phyloP scores from a whole-genome alignment of 257 asterid genomes.

The Jacaranda mimosifolia region DNA sequence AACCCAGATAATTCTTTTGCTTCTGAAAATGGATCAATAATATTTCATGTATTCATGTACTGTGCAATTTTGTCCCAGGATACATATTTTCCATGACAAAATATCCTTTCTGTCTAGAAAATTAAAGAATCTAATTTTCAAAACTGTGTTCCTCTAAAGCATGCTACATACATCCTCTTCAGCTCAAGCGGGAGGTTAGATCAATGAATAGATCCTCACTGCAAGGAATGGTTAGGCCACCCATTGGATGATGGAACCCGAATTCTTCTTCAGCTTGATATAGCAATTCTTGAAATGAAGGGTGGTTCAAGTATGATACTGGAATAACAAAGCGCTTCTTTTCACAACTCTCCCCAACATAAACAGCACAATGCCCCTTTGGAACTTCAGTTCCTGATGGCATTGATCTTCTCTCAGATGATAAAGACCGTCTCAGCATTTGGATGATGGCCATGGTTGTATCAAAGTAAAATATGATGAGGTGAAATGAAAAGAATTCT shows the following conservation, averaged over 20 bases:
- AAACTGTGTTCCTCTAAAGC: conserved; percentile 3
- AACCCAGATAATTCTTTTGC: too few relatives aligned
- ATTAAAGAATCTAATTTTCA: not conserved
- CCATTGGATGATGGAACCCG: conserved; percentile 34
- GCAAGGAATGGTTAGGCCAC: conserved; percentile 43
- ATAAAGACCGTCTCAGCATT: conserved; percentile 27
- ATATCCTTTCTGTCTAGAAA: too few relatives aligned
- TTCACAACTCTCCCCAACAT: conserved; percentile 27
- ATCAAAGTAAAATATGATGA: not conserved
- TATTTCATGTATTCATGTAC: too few relatives aligned
- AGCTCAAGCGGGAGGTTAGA: conserved; percentile 26
- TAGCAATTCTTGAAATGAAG: conserved; percentile 25
- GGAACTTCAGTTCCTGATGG: conserved; percentile 28
- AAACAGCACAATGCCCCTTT: conserved; percentile 32
- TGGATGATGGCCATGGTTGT: conserved; percentile 23
- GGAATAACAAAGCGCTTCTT: conserved; percentile 20
- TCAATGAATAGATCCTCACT: conserved; percentile 36
- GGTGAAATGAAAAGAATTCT: not conserved
- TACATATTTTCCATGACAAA: too few relatives aligned
- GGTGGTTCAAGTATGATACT: conserved; percentile 33
- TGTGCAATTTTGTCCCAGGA: too few relatives aligned
- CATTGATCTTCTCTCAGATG: conserved; percentile 12
- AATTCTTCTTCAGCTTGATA: conserved; percentile 22
- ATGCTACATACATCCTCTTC: not conserved
- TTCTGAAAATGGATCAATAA: too few relatives aligned